Evolutionary conservation across 1,139 yeast genomes (phyloP).

Genomic region (Spencermartinsiella ligniputridi): DNA sequence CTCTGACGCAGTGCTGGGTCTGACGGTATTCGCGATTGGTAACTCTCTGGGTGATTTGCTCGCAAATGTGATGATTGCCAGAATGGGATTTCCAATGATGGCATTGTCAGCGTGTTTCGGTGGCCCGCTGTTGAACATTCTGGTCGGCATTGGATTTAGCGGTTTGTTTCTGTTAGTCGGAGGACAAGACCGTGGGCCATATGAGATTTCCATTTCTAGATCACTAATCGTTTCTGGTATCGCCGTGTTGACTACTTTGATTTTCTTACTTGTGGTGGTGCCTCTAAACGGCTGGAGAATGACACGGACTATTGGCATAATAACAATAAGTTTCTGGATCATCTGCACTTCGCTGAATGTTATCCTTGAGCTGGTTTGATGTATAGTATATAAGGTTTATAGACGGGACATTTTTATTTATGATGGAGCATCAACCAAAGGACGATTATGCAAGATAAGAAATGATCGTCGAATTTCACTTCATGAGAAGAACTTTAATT

Average conservation of each 20-base stretch:
- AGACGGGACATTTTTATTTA: constrained; percentile 4
- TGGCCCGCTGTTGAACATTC: constrained; percentile 69
- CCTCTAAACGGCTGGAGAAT: constrained; percentile 66
- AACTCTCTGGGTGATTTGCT: constrained; percentile 88
- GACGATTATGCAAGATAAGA: too few relatives aligned
- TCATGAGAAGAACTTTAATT: too few relatives aligned
- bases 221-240: constrained; percentile 49
- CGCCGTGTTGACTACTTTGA: constrained; percentile 51
- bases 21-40: constrained; percentile 88
- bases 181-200: constrained; percentile 12
- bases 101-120: constrained; percentile 95
- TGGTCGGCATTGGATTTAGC: constrained; percentile 63
- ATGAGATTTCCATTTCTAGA: constrained; percentile 40
- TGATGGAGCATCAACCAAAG: too few relatives aligned
- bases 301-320: constrained; percentile 52
- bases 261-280: constrained; percentile 49
- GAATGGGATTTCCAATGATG: constrained; percentile 85
- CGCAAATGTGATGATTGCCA: constrained; percentile 78
- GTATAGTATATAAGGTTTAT: neutral
- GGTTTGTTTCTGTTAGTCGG: constrained; percentile 49
- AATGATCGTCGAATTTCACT: too few relatives aligned
- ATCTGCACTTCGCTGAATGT: constrained; percentile 34
- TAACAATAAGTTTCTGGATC: constrained; percentile 54
- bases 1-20: constrained; percentile 78
- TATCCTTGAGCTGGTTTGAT: constrained; percentile 22